A percentile compares a stretch with the other conserved stretches of the same genome.
phyloP scores from a whole-genome alignment of 1,139 yeast genomes.

The Geotrichum restrictum region DNA sequence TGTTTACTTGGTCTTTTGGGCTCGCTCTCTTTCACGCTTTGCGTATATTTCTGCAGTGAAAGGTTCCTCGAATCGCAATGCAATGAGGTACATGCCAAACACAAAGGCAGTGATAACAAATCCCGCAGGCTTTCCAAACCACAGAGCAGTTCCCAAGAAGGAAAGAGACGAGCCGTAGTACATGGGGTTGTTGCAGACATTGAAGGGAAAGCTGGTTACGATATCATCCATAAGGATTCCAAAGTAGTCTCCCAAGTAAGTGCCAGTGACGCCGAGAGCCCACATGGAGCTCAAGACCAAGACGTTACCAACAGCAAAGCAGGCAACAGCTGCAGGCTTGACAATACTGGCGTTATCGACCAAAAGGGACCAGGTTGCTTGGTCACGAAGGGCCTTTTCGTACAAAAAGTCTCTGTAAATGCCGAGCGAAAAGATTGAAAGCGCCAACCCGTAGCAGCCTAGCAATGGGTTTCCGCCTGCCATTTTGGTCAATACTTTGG shows the following conservation, averaged over 20 bases:
- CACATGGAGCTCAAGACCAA: slow-evolving; percentile 84
- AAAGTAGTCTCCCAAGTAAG: slow-evolving; percentile 94
- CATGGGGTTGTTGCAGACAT: slow-evolving; percentile 89
- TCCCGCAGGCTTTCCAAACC: slow-evolving; percentile 89
- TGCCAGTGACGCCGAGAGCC: slow-evolving; percentile 92
- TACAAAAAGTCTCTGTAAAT: slow-evolving; percentile 74
- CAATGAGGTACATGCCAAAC: slow-evolving; percentile 74
- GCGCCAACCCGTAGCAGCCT: slow-evolving; percentile 83
- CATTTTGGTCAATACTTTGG: slow-evolving; percentile 67
- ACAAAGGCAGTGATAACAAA: slow-evolving; percentile 68
- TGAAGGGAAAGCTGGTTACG: slow-evolving; percentile 94
- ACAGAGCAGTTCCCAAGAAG: slow-evolving; percentile 85
- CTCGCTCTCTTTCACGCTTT: slow-evolving; percentile 48
- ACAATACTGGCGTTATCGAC: slow-evolving; percentile 27
- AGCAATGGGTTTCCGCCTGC: slow-evolving; percentile 60
- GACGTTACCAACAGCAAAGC: slow-evolving; percentile 67
- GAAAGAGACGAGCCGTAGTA: slow-evolving; percentile 87
- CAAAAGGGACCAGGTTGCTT: slow-evolving; percentile 40
- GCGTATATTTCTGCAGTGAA: slow-evolving; percentile 88
- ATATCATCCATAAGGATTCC: slow-evolving; percentile 89
- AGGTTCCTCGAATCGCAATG: slow-evolving; percentile 88
- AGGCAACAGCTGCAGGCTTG: slow-evolving; percentile 45
- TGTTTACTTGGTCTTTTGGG: slow-evolving; percentile 17
- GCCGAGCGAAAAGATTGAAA: slow-evolving; percentile 79
- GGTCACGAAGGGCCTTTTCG: slow-evolving; percentile 60